Evolutionary conservation across 495 filamentous ascomycete genomes (phyloP), one percentile per base, ranked within the genome.

Genomic region (Penicillium mononematosum): DNA sequence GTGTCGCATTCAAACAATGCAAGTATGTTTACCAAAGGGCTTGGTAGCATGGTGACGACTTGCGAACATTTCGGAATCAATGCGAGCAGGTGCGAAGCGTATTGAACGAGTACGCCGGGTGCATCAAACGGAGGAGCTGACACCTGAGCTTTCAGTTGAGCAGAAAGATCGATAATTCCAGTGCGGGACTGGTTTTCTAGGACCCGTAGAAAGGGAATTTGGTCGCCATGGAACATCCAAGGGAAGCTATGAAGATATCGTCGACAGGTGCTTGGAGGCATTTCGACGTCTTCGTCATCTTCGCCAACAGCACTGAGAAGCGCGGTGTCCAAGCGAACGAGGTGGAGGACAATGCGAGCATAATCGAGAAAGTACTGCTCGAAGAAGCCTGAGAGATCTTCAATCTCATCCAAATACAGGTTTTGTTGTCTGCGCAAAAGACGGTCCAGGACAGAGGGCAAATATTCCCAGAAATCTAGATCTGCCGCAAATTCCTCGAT

Each of bases 381-480:
- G 11, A 78, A 53, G 41, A 64, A 67, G 4, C 31, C 34, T 60
- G 66, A 66, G 17, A 58, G 46, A 4, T 62, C 64, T 9, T 56
- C 54, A 11, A 66, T 68, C 50, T 69, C 64, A 50, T 73, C 64
- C 8, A 67, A 59, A 12, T 63, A 65, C 41, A 76, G 58, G 31
- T 67, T 59, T 46, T 67, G 63, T 34, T 63, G 52, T 69, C 82
- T 70, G 55, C 70, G 71, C 45, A 82, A 57, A 17, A 84, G 48
- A 39, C 57, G 59, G 41, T 81, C 77, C 31, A 79, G 53, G 24
- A 84, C 22, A 0, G 32, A 49, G 2, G 81, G 78, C 7, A 86
- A 39, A 11, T 77, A 70, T 25, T 82, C 75, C 83, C 83, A 86
- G 60, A 84, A 82, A 8, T 76, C 72, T 24, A 60, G 55, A 29